Evolutionary conservation across 2,329 filamentous ascomycete species (phyloP).

Genomic region (Ascochyta clinopodiicola): DNA sequence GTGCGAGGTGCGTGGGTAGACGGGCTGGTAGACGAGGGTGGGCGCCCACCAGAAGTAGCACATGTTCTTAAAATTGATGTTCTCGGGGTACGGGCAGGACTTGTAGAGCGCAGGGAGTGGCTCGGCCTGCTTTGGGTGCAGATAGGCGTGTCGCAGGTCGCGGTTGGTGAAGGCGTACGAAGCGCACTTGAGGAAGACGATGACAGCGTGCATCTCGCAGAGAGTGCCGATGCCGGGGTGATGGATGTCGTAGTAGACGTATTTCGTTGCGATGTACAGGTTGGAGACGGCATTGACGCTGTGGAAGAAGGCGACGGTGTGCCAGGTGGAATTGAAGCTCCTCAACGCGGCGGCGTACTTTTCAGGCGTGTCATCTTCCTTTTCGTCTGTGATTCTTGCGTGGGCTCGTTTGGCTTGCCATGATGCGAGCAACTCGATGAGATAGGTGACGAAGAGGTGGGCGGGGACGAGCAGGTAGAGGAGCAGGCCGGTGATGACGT

Average conservation of each 20-base stretch:
- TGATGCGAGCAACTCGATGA: conserved; percentile 86
- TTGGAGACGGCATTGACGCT: conserved; percentile 83
- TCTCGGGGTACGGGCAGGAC: conserved; percentile 84
- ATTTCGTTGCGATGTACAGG: conserved; percentile 78
- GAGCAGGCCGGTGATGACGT: conserved; percentile 75
- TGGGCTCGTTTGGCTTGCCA: conserved; percentile 75
- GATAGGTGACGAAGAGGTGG: conserved; percentile 87
- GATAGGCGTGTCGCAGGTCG: conserved; percentile 87
- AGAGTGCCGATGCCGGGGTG: conserved; percentile 93
- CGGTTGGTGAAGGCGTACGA: conserved; percentile 97
- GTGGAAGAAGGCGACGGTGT: conserved; percentile 79
- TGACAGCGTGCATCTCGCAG: conserved; percentile 87
- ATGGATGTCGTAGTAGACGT: conserved; percentile 89
- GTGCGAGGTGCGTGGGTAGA: conserved; percentile 82
- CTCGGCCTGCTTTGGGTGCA: conserved; percentile 76
- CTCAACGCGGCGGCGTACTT: conserved; percentile 66
- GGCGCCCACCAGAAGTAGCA: conserved; percentile 98
- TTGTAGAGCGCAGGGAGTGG: conserved; percentile 82
- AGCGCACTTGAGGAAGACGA: conserved; percentile 94
- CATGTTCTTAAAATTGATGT: conserved; percentile 87
- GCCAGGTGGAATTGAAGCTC: conserved; percentile 77
- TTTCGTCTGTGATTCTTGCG: conserved; percentile 57
- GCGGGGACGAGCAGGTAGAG: conserved; percentile 89
- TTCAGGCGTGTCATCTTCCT: conserved; percentile 58
- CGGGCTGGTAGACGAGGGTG: conserved; percentile 94